These are phyloP conservation scores for Aspergillus unguis DNA, from an alignment of 2,329 filamentous ascomycete genomes.

Conservation along the genomic window DNA sequence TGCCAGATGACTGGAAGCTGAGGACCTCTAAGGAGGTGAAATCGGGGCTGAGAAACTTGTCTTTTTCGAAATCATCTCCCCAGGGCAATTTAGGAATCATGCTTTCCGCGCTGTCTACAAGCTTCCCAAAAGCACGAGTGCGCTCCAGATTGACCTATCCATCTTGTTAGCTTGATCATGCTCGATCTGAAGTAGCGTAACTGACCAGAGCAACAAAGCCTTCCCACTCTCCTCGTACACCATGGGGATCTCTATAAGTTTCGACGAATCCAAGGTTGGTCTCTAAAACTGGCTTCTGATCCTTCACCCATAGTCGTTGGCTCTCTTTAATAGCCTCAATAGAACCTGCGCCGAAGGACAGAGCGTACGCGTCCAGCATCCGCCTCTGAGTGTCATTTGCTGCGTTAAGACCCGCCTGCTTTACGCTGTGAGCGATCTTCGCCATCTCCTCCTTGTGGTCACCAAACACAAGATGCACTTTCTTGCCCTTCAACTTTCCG, in stretches of 20 bases:
- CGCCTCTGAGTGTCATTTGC: slow-evolving; percentile 71
- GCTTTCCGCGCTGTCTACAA: slow-evolving; percentile 74
- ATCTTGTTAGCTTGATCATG: background rate
- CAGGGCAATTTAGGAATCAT: slow-evolving; percentile 91
- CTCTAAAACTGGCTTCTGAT: slow-evolving; percentile 77
- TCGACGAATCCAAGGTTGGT: slow-evolving; percentile 82
- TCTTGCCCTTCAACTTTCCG: slow-evolving; percentile 63
- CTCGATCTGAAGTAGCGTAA: background rate
- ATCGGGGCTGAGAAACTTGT: slow-evolving; percentile 90
- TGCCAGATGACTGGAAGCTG: slow-evolving; percentile 67
- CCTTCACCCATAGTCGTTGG: slow-evolving; percentile 76
- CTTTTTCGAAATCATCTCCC: slow-evolving; percentile 87
- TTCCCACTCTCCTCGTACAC: slow-evolving; percentile 79
- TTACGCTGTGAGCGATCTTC: slow-evolving; percentile 62
- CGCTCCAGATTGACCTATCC: slow-evolving; percentile 74
- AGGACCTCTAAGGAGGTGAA: slow-evolving; percentile 93
- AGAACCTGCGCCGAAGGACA: slow-evolving; percentile 71
- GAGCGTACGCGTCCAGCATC: slow-evolving; percentile 71
- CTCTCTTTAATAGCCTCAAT: slow-evolving; percentile 75
- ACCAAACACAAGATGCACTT: slow-evolving; percentile 68
- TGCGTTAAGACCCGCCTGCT: slow-evolving; percentile 64
- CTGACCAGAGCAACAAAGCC: slow-evolving; percentile 67
- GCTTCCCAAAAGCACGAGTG: slow-evolving; percentile 78
- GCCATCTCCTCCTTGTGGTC: slow-evolving; percentile 71
- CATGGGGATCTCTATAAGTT: slow-evolving; percentile 78